Base-by-base conservation (phyloP, 2,329 filamentous ascomycete genomes). In the Cladosporium sp. region DNA sequence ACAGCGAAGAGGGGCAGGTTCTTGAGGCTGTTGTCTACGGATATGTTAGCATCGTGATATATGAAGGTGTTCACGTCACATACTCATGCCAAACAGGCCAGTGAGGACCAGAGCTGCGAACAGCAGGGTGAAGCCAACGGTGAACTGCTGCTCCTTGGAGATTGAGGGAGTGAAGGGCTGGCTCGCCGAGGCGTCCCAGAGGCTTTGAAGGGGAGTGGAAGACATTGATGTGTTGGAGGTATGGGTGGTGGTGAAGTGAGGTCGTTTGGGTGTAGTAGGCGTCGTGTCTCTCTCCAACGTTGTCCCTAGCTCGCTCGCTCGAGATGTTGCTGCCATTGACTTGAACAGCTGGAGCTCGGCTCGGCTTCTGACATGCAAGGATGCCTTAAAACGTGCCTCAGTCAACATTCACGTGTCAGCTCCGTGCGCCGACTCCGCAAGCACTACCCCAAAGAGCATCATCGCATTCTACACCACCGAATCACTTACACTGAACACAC, bases 111-210 rank as follows among this genome's bases (percentile, higher is more conserved):
- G 77, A 67, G 84, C 92, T 68, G 89, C 76, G 34, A 92, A 76
- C 67, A 97, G 84, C 68, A 97, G 85, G 65, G 84, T 78, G 80
- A 93, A 94, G 75, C 88, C 93, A 71, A 97, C 83, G 72, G 87
- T 81, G 83, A 97, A 95, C 73, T 98, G 95, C 77, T 83, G 88
- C 76, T 88, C 86, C 83, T 98, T 98, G 78, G 86, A 86, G 74
- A 98, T 82, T 66, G 88, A 78, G 68, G 94, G 93, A 73, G 89
- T 81, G 83, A 95, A 98, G 69, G 93, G 92, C 83, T 88, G 91
- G 85, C 88, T 87, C 80, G 91, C 87, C 83, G 93, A 92, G 85
- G 92, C 91, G 86, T 96, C 90, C 94, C 94, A 98, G 83, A 96
- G 86, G 80, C 95, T 88, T 81, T 90, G 76, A 60, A 84, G 88